These are phyloP conservation scores for Pythium utonaiense DNA, from an alignment of 352 stramenopile species.

Conservation along the genomic window DNA sequence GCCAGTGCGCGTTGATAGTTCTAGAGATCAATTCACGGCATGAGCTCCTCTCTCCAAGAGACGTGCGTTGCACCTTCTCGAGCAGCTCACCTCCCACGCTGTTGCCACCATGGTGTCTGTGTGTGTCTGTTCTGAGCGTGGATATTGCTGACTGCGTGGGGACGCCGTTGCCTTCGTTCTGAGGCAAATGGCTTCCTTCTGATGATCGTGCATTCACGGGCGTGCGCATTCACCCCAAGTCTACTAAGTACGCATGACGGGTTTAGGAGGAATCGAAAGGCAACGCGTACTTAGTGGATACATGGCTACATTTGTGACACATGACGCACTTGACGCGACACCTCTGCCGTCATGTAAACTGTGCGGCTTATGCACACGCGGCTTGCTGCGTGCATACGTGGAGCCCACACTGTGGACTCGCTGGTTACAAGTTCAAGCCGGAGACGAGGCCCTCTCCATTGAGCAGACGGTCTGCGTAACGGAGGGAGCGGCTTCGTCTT, in stretches of 20 bases:
- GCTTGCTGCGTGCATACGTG: too few species aligned
- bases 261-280: neutral
- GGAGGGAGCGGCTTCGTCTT: too few species aligned
- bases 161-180: neutral
- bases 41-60: neutral
- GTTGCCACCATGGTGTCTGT: conserved; percentile 13
- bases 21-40: conserved; percentile 21
- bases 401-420: neutral
- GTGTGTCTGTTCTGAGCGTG: neutral
- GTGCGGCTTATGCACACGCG: neutral
- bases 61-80: neutral
- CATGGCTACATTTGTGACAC: conserved; percentile 9
- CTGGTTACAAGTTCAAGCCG: neutral
- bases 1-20: conserved; percentile 57
- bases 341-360: neutral
- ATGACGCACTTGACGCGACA: neutral
- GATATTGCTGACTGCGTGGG: neutral
- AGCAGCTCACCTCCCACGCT: conserved; percentile 22
- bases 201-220: conserved; percentile 7
- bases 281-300: conserved; percentile 1
- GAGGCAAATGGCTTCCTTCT: neutral
- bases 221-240: neutral
- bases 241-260: neutral
- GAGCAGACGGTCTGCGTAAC: neutral
- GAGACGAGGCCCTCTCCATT: neutral